phyloP scores from a whole-genome alignment of 2,329 filamentous ascomycete genomes.

The Pestalotiopsis sp. region DNA sequence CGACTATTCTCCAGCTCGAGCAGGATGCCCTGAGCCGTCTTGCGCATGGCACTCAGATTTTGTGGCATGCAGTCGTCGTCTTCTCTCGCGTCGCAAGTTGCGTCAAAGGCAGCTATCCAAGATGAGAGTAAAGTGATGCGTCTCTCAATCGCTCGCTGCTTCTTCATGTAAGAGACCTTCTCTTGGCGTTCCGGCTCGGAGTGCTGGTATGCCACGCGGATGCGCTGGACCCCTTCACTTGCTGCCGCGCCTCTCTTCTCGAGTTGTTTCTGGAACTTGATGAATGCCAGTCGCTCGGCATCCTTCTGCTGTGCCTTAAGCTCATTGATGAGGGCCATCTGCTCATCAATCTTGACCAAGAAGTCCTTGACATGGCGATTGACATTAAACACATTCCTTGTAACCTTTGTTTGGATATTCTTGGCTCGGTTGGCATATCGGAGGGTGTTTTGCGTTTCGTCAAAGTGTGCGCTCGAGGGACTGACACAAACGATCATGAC shows the following conservation, averaged over 20 bases:
- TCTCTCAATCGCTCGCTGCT: slow-evolving; percentile 77
- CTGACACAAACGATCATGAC: slow-evolving; percentile 99
- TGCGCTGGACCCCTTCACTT: slow-evolving; percentile 75
- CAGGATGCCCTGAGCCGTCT: slow-evolving; percentile 84
- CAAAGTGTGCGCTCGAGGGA: slow-evolving; percentile 93
- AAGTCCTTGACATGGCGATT: slow-evolving; percentile 99
- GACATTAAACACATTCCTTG: slow-evolving; percentile 98
- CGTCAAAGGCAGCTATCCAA: slow-evolving; percentile 92
- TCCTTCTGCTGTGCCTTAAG: slow-evolving; percentile 92
- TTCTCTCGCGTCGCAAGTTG: slow-evolving; percentile 71
- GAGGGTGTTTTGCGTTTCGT: slow-evolving; percentile 97
- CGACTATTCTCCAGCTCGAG: slow-evolving; percentile 87
- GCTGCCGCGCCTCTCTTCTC: slow-evolving; percentile 78
- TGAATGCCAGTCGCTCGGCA: slow-evolving; percentile 75
- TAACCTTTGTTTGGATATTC: slow-evolving; percentile 99
- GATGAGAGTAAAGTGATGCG: slow-evolving; percentile 83
- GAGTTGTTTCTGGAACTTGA: slow-evolving; percentile 87
- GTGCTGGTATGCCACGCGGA: slow-evolving; percentile 83
- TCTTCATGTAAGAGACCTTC: slow-evolving; percentile 76
- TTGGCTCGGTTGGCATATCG: slow-evolving; percentile 97
- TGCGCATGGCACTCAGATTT: slow-evolving; percentile 74
- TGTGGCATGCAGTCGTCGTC: slow-evolving; percentile 67
- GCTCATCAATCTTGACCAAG: slow-evolving; percentile 98
- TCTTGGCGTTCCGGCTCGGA: slow-evolving; percentile 76
- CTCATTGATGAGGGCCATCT: slow-evolving; percentile 95